A percentile compares a stretch with the other conserved stretches of the same genome.
These are phyloP conservation scores for Exophiala bonariae DNA, from an alignment of 2,329 filamentous ascomycete genomes.

Conservation along the genomic window DNA sequence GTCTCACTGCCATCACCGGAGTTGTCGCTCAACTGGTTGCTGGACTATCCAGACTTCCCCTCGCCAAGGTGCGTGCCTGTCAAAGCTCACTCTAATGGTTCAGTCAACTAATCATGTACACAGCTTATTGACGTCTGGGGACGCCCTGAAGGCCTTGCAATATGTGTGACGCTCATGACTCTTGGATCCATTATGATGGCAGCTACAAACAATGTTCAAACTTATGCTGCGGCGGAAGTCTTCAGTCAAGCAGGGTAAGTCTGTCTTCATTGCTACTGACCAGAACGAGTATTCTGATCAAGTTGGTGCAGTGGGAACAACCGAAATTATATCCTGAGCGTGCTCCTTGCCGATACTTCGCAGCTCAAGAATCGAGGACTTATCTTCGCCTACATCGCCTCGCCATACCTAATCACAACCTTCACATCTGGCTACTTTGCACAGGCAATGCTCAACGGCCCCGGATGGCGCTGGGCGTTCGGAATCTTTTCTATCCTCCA, in stretches of 20 bases:
- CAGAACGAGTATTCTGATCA: slow-evolving; percentile 54
- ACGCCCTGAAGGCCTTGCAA: slow-evolving; percentile 54
- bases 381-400: slow-evolving; percentile 13
- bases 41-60: slow-evolving; percentile 56
- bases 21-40: slow-evolving; percentile 56
- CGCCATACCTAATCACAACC: slow-evolving; percentile 31
- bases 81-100: background rate
- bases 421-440: slow-evolving; percentile 22
- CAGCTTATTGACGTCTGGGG: slow-evolving; percentile 62
- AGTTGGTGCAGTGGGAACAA: slow-evolving; percentile 28
- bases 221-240: slow-evolving; percentile 61
- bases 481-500: slow-evolving; percentile 27
- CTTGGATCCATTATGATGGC: slow-evolving; percentile 60
- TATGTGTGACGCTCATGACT: slow-evolving; percentile 45
- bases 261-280: slow-evolving; percentile 60
- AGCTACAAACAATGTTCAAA: slow-evolving; percentile 56
- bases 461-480: slow-evolving; percentile 28
- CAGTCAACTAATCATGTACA: background rate
- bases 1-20: slow-evolving; percentile 51
- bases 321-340: slow-evolving; percentile 26
- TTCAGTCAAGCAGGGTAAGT: slow-evolving; percentile 55
- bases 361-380: slow-evolving; percentile 26
- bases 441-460: slow-evolving; percentile 16
- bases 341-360: slow-evolving; percentile 34
- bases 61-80: slow-evolving; percentile 48